phyloP scores from a whole-genome alignment of 768 basidiomycete genomes.

The Leccinum fibrillosum region DNA sequence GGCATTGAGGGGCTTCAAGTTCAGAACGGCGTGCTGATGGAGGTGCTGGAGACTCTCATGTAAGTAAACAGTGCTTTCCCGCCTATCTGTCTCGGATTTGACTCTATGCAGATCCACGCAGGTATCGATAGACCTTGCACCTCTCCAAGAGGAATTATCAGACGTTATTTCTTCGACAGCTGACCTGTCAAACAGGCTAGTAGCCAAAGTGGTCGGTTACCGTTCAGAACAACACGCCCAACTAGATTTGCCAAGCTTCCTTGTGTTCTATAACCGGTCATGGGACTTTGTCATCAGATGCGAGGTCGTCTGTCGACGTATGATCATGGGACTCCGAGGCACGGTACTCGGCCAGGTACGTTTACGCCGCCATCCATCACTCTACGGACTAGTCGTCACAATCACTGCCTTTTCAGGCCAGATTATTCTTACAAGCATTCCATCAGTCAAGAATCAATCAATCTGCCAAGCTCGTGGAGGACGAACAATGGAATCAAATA shows the following conservation, averaged over 20 bases:
- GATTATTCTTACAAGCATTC: conserved; percentile 81
- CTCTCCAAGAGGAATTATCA: conserved; percentile 60
- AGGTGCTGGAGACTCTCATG: conserved; percentile 51
- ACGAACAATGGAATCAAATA: conserved; percentile 88
- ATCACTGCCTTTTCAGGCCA: conserved; percentile 51
- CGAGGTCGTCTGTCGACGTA: conserved; percentile 80
- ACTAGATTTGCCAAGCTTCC: conserved; percentile 71
- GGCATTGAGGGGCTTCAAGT: conserved; percentile 65
- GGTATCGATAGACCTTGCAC: conserved; percentile 39
- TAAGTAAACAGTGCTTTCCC: conserved; percentile 21
- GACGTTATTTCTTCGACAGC: conserved; percentile 79
- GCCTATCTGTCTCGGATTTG: not conserved
- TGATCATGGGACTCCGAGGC: conserved; percentile 92
- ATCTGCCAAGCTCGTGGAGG: conserved; percentile 89
- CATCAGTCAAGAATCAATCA: conserved; percentile 77
- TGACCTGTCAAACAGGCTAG: conserved; percentile 82
- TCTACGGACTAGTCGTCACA: not conserved
- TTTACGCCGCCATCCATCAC: conserved; percentile 6
- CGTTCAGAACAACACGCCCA: conserved; percentile 78
- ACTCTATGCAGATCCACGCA: conserved; percentile 34
- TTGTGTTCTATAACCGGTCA: conserved; percentile 75
- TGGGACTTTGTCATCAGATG: conserved; percentile 90
- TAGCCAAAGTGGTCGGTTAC: conserved; percentile 71
- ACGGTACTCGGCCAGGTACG: conserved; percentile 78
- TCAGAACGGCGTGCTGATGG: conserved; percentile 55